A percentile compares a stretch with the other conserved stretches of the same genome.
These are phyloP conservation scores for Populus simonii DNA, from an alignment of 345 rosid species.

Conservation along the genomic window DNA sequence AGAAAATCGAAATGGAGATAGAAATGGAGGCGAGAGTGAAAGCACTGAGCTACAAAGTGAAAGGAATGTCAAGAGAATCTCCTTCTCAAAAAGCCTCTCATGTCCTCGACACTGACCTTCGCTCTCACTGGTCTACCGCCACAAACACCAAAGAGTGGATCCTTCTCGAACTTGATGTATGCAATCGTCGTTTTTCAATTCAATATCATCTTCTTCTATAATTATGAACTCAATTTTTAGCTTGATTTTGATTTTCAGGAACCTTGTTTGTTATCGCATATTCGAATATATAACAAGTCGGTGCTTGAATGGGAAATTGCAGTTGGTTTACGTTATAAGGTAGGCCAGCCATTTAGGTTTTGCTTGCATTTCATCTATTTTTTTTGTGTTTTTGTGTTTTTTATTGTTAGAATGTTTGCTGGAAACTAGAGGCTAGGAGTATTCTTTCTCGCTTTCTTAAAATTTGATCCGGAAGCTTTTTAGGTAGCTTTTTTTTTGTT, in stretches of 20 bases:
- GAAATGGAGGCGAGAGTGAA: constrained; percentile 74
- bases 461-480: not conserved
- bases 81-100: constrained; percentile 70
- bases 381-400: not conserved
- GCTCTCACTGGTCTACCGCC: constrained; percentile 80
- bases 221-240: not conserved
- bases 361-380: not conserved
- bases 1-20: constrained; percentile 46
- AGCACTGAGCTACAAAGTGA: constrained; percentile 65
- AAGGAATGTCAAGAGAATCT: constrained; percentile 71
- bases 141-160: constrained; percentile 92
- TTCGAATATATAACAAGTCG: constrained; percentile 76
- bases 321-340: constrained; percentile 81
- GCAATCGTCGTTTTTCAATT: not conserved
- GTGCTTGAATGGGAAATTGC: constrained; percentile 89
- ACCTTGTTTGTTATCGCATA: constrained; percentile 71
- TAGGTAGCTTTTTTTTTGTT: not conserved
- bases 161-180: constrained; percentile 75
- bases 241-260: constrained; percentile 46
- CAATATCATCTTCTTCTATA: not conserved
- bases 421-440: too few species aligned
- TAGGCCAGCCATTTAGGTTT: constrained; percentile 19
- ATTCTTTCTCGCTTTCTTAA: too few species aligned
- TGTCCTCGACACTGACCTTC: constrained; percentile 76
- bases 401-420: not conserved